Evolutionary conservation across 1,284 basidiomycete species (phyloP), one percentile per base, ranked within the genome.

Genomic region (Leccinum fallax): DNA sequence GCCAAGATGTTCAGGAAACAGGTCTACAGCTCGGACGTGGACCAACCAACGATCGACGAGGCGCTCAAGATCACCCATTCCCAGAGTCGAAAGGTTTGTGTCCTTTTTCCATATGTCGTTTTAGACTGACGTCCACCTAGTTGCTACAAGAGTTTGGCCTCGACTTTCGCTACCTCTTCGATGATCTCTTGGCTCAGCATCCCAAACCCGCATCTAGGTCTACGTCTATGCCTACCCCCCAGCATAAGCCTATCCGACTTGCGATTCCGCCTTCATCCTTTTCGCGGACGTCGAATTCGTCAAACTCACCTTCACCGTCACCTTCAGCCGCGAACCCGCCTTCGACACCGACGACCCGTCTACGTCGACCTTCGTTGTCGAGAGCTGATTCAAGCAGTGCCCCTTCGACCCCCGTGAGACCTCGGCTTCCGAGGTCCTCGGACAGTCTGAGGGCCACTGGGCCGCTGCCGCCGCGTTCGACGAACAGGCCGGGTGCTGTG

Each of bases 61-160:
- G 90, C 93, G 24, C 77, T 92, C 60, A 82, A 83, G 49, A 89
- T 95, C 38, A 92, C 92, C 0, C 84, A 88, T 59, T 75, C 81
- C 1, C 92, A 96, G 73, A 93, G 92, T 71, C 86, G 85, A 67
- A 94, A 93, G 83, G 94, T 93, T 61, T 53, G 83, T 60, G 11
- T 53, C 49, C 21, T 8, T 40, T 15, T 57, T 0, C 13, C 34
- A 10, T 21, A 15, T 8, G 19, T 6, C 55, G 16, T 15, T 36
- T 34, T 36, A 43, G 57, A 16, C 51, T 48, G n/a, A 56, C 7
- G 19, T 15, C 36, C 43, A 2, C 28, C n/a, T 67, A 95, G 92
- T 83, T 95, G 2, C 80, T 96, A 13, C 90, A 94, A 78, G 95
- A 97, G 70, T 94, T 90, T 69, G 95, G 95, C 0, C 86, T 97